Evolutionary conservation across 2,329 filamentous ascomycete species (phyloP), one percentile per base, ranked within the genome.

Genomic region (Fusarium caatingaense): DNA sequence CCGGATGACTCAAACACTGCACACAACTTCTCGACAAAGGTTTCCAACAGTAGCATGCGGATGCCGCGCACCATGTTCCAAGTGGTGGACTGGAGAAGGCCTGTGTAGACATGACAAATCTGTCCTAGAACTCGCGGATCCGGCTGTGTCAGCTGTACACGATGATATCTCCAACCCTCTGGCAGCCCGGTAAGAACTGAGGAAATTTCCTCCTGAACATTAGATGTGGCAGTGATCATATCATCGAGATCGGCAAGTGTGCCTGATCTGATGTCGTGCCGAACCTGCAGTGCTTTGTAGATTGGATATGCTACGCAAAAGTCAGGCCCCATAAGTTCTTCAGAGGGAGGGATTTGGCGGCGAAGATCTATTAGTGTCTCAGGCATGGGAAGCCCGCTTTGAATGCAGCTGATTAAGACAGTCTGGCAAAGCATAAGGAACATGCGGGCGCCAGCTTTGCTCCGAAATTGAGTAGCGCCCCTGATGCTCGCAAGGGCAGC

Each of bases 381-480:
- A 6, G 86, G 86, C 78, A 87, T 82, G 15, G 83, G 80, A 28
- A 83, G 75, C 34, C 82, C 81, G 53, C 80, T 81, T 65, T 86
- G 85, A 27, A 87, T 80, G 72, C 85, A 87, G 69, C 82, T 84
- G 64, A 87, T 83, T 61, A 87, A 78, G 34, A 86, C 80, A 56
- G 81, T 83, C 57, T 87, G 82, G 32, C 80, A 84, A 30, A 87
- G 79, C 82, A 87, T 86, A 58, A 84, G 78, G 71, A 88, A 88
- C 83, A 88, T 85, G 57, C 83, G 79, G 40, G 81, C 78, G 6
- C 86, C 85, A 4, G 81, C 81, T 44, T 76, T 76, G 13, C 82
- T 84, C 41, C 72, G 75, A 68, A 88, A 83, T 62, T 86, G 85
- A 5, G 76, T 77, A 12, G 78, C 71, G 20, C 86, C 86, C 51